Base-by-base conservation (phyloP, 306 rosid genomes). In the Lagenaria siceraria region DNA sequence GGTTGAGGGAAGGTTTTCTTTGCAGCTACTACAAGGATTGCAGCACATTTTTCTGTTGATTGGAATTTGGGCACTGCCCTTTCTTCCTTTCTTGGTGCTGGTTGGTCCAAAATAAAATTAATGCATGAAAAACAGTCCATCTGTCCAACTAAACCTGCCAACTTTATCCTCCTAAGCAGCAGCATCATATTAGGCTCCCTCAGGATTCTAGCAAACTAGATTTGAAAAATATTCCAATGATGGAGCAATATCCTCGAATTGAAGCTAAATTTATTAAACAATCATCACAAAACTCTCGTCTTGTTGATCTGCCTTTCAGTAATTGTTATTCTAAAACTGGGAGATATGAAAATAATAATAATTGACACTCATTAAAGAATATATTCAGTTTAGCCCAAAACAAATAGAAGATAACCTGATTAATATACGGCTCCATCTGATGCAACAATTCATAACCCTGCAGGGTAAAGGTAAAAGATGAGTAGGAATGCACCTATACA, bases 381-480 rank as follows among this genome's bases (percentile, higher is more conserved):
- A 46, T 25, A 31, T 31, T 31, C 46, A 29, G 18, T 72, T 72
- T 31, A 17, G 62, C 27, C 38, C 66, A 58, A 84, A 25, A 31
- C n/a, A 64, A 33, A 61, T 22, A 77, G 33, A 48, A 19, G 25
- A 80, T 66, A 81, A 96, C 99, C 99, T 96, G 99, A 84, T 96
- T 96, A 80, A 96, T 96, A 84, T 96, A 96, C 27, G 91, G 89
- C 83, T 88, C 91, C 91, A 88, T 88, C 74, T 88, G 91, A 78
- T 88, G 91, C 85, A 88, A 86, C 79, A 88, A 82, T 79, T 88
- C 91, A 53, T 88, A 88, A 31, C 91, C 91, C 91, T 88, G 59
- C 69, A 84, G 5, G 65, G 43, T 36, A 31, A 4, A 46, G 25
- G 29, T 35, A 68, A 51, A 54, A 51, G 54, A 78, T 78, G 64